A percentile compares a stretch with the other conserved stretches of the same genome.
Conservation (phyloP, 2,329 filamentous ascomycete genomes). For the Apiospora saccharicola region DNA sequence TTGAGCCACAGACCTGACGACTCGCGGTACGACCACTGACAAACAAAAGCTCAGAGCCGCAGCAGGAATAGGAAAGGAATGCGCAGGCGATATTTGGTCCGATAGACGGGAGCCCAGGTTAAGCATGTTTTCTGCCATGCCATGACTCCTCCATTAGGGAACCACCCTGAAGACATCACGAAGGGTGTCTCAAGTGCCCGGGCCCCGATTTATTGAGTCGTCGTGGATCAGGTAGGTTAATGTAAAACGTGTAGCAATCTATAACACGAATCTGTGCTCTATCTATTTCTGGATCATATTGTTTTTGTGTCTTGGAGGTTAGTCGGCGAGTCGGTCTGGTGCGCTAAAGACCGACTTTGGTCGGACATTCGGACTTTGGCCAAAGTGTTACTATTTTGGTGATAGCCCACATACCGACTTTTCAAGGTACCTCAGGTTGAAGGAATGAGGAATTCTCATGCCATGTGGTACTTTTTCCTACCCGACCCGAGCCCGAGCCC, state of each 20-base stretch:
- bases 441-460: neutral
- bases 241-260: slow-evolving; percentile 16
- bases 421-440: neutral
- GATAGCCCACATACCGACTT: neutral
- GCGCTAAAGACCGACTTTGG: neutral
- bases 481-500: neutral
- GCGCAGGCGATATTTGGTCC: neutral
- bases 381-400: slow-evolving; percentile 7
- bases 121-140: slow-evolving; percentile 7
- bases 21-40: neutral
- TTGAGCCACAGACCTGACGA: slow-evolving; percentile 16
- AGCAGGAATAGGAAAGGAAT: neutral
- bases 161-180: slow-evolving; percentile 6
- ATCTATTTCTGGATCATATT: slow-evolving; percentile 14
- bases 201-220: slow-evolving; percentile 12
- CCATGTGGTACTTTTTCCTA: neutral
- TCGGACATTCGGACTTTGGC: neutral
- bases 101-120: neutral
- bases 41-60: neutral
- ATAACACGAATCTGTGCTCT: slow-evolving; percentile 12
- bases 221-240: neutral
- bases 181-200: slow-evolving; percentile 3
- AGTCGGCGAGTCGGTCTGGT: neutral
- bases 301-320: neutral
- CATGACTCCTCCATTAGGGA: neutral